These are phyloP conservation scores for Pleurotus salmoneostramineus DNA, from an alignment of 768 basidiomycete species.

Conservation along the genomic window DNA sequence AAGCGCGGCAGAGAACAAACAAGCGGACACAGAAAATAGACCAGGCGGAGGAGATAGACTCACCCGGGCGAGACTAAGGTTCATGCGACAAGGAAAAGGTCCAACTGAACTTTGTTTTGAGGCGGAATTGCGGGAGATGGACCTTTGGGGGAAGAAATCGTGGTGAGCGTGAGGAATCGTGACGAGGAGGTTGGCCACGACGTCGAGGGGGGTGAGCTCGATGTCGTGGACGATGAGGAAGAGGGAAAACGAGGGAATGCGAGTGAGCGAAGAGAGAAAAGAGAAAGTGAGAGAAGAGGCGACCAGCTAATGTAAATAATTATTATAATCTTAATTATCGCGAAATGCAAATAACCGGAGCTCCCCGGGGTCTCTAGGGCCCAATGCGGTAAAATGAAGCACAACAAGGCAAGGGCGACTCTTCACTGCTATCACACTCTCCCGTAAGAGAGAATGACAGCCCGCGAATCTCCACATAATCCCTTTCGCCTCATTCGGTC, in stretches of 20 bases:
- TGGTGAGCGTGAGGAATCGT: conserved; percentile 42
- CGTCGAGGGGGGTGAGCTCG: conserved; percentile 35
- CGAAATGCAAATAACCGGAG: conserved; percentile 4
- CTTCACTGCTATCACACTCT: background rate
- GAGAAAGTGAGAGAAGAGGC: background rate
- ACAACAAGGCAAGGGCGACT: conserved; percentile 5
- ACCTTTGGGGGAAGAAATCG: conserved; percentile 24
- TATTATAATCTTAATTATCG: background rate
- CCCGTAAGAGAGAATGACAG: background rate
- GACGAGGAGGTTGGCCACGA: conserved; percentile 24
- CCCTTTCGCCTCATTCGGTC: background rate
- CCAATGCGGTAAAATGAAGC: conserved; percentile 4
- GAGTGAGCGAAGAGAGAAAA: background rate
- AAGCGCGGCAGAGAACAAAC: conserved; percentile 12
- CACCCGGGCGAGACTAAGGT: conserved; percentile 29
- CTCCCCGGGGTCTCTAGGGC: conserved; percentile 1
- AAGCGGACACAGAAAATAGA: conserved; percentile 4
- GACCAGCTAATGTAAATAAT: background rate
- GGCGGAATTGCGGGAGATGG: background rate
- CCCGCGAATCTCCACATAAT: conserved; percentile 2
- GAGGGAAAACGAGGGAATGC: background rate
- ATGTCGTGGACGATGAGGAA: conserved; percentile 22
- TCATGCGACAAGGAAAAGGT: conserved; percentile 21
- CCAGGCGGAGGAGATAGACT: conserved; percentile 14
- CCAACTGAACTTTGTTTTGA: too few species aligned